phyloP scores from a whole-genome alignment of 164 flowering plant species.

The Nymphaea colorata region DNA sequence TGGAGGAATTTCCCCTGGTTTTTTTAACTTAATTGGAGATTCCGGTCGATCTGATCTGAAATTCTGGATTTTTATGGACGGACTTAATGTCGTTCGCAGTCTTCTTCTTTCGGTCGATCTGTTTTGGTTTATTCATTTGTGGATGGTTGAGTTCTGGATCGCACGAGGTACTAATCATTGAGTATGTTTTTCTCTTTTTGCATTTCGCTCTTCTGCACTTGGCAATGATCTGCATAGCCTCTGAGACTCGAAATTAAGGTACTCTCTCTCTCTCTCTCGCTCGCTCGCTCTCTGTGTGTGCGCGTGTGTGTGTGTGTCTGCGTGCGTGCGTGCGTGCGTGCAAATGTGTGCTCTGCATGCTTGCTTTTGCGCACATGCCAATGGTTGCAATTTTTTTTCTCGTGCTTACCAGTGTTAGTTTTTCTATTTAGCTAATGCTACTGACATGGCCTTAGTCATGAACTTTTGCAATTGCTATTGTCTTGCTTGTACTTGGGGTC shows the following conservation, averaged over 20 bases:
- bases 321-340: no score
- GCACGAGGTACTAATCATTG: not conserved
- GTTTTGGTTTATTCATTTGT: not conserved
- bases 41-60: not conserved
- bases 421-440: not conserved
- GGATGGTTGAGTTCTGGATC: not conserved
- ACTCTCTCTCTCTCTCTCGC: conserved; percentile 5
- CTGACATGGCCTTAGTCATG: not conserved
- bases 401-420: not conserved
- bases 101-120: not conserved
- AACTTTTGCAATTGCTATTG: no score
- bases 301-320: no score
- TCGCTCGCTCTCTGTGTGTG: not conserved
- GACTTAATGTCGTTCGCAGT: not conserved
- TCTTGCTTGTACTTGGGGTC: no score
- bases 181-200: not conserved
- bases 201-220: not conserved
- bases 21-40: not conserved
- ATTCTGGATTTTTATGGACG: not conserved
- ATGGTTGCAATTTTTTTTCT: not conserved
- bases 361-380: no score
- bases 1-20: not conserved
- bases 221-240: conserved; percentile 35
- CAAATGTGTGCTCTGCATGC: no score
- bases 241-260: conserved; percentile 95